phyloP scores from a whole-genome alignment of 768 basidiomycete genomes.

The Tricholoma flavovirens region DNA sequence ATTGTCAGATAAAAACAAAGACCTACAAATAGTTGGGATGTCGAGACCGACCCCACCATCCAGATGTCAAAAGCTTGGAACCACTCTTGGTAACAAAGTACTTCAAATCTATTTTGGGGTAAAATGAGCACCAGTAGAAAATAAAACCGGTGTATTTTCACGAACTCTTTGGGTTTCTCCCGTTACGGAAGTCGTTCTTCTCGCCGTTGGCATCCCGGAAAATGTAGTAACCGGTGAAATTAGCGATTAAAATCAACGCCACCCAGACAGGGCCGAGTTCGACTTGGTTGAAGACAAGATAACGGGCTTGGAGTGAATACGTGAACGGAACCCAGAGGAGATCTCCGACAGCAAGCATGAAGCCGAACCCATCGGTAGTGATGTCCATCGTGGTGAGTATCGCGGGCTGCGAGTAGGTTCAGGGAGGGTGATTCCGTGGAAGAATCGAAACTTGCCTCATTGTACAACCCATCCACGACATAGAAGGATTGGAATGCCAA shows the following conservation, averaged over 20 bases:
- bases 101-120: slow-evolving; percentile 10
- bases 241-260: slow-evolving; percentile 53
- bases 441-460: slow-evolving; percentile 57
- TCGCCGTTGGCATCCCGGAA: slow-evolving; percentile 87
- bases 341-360: slow-evolving; percentile 95
- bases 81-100: slow-evolving; percentile 61
- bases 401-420: slow-evolving; percentile 48
- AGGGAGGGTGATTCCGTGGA: not conserved
- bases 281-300: slow-evolving; percentile 83
- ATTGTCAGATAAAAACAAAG: slow-evolving; percentile 1
- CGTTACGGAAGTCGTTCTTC: slow-evolving; percentile 94
- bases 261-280: slow-evolving; percentile 64
- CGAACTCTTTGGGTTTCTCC: slow-evolving; percentile 89
- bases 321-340: slow-evolving; percentile 92
- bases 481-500: slow-evolving; percentile 84
- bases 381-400: slow-evolving; percentile 97
- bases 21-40: slow-evolving; percentile 89
- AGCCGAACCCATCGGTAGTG: slow-evolving; percentile 95
- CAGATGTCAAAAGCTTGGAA: slow-evolving; percentile 85
- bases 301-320: slow-evolving; percentile 91
- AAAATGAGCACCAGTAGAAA: not conserved
- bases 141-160: not conserved
- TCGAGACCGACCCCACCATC: slow-evolving; percentile 95
- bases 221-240: slow-evolving; percentile 80
- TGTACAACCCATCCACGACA: slow-evolving; percentile 80